phyloP scores from a whole-genome alignment of 352 stramenopile genomes.

The Detonula confervacea region DNA sequence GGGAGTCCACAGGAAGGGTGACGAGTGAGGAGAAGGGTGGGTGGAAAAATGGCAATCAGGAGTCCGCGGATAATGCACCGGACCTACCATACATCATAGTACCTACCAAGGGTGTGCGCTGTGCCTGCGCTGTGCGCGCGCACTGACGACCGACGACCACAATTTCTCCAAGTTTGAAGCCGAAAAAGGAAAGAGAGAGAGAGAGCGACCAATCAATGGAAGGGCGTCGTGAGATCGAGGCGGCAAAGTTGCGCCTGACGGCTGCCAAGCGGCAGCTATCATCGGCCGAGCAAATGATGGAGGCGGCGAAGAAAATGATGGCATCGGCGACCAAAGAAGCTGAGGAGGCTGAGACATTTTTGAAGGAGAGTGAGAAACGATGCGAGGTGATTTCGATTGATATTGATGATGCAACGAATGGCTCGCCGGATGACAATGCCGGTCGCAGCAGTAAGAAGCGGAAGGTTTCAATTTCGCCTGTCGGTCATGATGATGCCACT shows the following conservation, averaged over 20 bases:
- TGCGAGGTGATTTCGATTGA: constrained; percentile 6
- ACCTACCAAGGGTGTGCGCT: no score
- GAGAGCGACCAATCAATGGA: no score
- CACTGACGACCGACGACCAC: no score
- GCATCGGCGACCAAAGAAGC: not conserved
- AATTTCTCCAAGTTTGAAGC: no score
- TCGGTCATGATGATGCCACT: not conserved
- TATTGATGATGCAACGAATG: not conserved
- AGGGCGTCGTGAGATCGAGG: constrained; percentile 7
- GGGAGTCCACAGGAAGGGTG: no score
- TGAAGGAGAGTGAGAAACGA: not conserved
- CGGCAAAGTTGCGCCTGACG: not conserved
- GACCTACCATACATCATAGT: no score
- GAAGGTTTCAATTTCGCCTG: not conserved
- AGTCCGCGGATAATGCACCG: no score
- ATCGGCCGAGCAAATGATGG: not conserved
- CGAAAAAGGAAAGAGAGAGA: no score
- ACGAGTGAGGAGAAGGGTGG: no score
- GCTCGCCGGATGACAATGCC: not conserved
- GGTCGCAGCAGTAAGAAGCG: not conserved
- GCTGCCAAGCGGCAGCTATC: not conserved
- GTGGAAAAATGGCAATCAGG: no score
- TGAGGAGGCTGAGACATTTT: constrained; percentile 1
- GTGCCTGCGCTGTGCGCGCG: no score
- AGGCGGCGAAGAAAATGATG: not conserved